A percentile compares a stretch with the other conserved stretches of the same genome.
phyloP scores from a whole-genome alignment of 2,329 filamentous ascomycete species.

The Aspergillus fijiensis region DNA sequence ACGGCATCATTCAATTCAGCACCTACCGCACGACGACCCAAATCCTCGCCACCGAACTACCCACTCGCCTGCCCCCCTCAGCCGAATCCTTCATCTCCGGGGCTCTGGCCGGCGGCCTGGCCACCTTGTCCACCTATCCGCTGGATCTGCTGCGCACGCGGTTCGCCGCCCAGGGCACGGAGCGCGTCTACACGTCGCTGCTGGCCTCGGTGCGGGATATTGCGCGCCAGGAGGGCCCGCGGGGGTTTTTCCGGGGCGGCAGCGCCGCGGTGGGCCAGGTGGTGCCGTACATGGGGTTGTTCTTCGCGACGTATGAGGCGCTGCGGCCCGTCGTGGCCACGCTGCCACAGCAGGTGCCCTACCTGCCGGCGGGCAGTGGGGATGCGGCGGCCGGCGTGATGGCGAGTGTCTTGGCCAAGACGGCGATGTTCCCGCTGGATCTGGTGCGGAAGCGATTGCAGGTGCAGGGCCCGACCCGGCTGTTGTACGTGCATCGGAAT shows the following conservation, averaged over 20 bases:
- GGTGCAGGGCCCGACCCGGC: conserved; percentile 85
- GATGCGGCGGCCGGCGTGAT: conserved; percentile 80
- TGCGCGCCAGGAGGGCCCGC: conserved; percentile 66
- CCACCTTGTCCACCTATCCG: conserved; percentile 84
- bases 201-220: conserved; percentile 70
- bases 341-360: conserved; percentile 17
- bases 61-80: conserved; percentile 59
- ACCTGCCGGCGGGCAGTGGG: conserved; percentile 69
- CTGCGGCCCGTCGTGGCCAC: conserved; percentile 59
- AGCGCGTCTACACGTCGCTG: conserved; percentile 76
- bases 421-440: conserved; percentile 87
- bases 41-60: conserved; percentile 56
- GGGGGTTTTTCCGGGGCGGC: conserved; percentile 86
- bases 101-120: conserved; percentile 75
- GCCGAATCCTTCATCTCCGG: conserved; percentile 80
- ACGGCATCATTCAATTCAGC: conserved; percentile 86
- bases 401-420: conserved; percentile 81
- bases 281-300: conserved; percentile 93
- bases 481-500: conserved; percentile 76
- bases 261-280: conserved; percentile 81
- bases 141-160: conserved; percentile 89
- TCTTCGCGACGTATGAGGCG: conserved; percentile 86
- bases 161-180: conserved; percentile 88
- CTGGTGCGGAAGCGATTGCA: conserved; percentile 90
- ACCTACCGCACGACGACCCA: conserved; percentile 76